Evolutionary conservation across 208 protist genomes (phyloP), one percentile per base, ranked within the genome.

Genomic region (Trypanosoma mega): DNA sequence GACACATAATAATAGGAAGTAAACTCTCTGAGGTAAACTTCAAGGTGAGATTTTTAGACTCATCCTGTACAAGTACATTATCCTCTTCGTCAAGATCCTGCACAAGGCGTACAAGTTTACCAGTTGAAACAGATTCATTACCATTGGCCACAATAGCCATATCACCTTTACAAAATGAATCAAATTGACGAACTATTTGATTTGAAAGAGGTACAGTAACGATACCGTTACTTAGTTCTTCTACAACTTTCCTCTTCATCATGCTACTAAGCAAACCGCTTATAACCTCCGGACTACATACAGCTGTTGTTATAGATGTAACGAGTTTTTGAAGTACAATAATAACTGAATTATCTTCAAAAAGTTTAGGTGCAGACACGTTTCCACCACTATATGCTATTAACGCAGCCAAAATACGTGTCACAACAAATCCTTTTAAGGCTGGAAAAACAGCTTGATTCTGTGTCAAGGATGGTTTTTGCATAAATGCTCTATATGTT

Each of bases 401-500:
- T 18, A 96, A 69, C n/a, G 90, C 90, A 21, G 88, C 80, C 26
- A 96, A 73, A 66, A 96, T 87, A 18, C 90, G 86, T 12, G 85
- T 90, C 2, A 93, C 70, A 8, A 96, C 63, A 48, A 90, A 92
- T 21, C 76, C 82, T 12, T 85, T 74, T 30, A 87, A 64, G 57
- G 82, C 84, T 5, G 80, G 67, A 49, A 96, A 93, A 46, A 87
- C 60, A 47, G 85, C 79, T 27, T 80, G 63, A 45, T 81, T 70
- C 3, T 51, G 71, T 9, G 24, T 20, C 64, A 11, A 59, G 31
- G 49, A 57, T 59, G 8, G 68, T 47, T 31, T 59, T 43, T 11
- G 76, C 48, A 73, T 78, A 75, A 71, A 54, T n/a, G 72, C 77
- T 37, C 87, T 78, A 65, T 96, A 96, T 2, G 74, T 75, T 21